Evolutionary conservation across 148 eudicot genomes (phyloP).

Genomic region (Mesembryanthemum crystallinum): DNA sequence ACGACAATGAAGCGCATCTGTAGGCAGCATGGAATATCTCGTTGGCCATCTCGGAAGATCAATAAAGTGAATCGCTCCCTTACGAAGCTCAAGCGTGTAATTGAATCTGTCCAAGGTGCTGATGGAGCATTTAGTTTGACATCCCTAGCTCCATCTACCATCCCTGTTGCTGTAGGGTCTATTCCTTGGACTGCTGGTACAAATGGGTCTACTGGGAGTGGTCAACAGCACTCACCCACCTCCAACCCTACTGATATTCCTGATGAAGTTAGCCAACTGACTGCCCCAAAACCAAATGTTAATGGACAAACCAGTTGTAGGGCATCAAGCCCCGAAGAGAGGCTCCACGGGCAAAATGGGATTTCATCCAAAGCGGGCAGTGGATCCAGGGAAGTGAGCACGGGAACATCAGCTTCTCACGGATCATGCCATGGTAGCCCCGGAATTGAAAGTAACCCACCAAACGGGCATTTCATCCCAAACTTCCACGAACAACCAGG

Average conservation of each 20-base stretch:
- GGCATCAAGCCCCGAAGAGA: slow-evolving; percentile 30
- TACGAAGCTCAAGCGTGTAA: slow-evolving; percentile 69
- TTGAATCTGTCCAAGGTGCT: slow-evolving; percentile 93
- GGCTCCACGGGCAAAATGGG: slow-evolving; percentile 26
- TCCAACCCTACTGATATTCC: slow-evolving; percentile 40
- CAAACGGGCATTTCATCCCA: slow-evolving; percentile 34
- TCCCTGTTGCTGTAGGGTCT: slow-evolving; percentile 52
- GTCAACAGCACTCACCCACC: slow-evolving; percentile 48
- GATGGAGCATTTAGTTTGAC: slow-evolving; percentile 70
- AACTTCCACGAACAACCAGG: slow-evolving; percentile 36
- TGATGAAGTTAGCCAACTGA: slow-evolving; percentile 34
- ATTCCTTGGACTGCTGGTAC: slow-evolving; percentile 60
- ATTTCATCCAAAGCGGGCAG: slow-evolving; percentile 43
- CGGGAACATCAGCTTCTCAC: slow-evolving; percentile 74
- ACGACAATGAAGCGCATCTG: slow-evolving; percentile 85
- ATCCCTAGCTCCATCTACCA: slow-evolving; percentile 47
- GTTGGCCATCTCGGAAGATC: slow-evolving; percentile 81
- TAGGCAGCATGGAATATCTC: slow-evolving; percentile 80
- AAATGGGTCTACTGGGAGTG: slow-evolving; percentile 38
- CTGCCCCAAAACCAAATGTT: slow-evolving; percentile 22
- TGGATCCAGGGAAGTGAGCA: slow-evolving; percentile 66
- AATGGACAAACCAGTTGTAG: slow-evolving; percentile 20
- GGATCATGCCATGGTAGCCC: slow-evolving; percentile 70
- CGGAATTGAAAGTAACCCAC: slow-evolving; percentile 45
- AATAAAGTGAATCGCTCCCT: slow-evolving; percentile 71